Conservation (phyloP, 805 yeast genomes). For the Lipomyces chichibuensis region DNA sequence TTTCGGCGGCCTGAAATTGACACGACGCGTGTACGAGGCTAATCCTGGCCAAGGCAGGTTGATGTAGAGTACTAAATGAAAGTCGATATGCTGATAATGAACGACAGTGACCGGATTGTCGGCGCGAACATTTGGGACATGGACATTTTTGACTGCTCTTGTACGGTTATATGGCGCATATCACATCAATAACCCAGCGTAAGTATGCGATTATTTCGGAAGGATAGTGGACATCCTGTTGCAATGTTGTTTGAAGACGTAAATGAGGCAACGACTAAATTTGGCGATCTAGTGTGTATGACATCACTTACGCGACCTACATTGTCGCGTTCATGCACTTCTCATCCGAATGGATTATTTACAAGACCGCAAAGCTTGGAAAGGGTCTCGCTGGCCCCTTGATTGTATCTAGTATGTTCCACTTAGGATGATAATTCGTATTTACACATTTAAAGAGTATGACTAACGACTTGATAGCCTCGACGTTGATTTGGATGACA, state of each 20-base stretch:
- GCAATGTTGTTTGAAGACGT: neutral
- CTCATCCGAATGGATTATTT: conserved; percentile 77
- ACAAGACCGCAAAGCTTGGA: conserved; percentile 78
- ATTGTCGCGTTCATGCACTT: conserved; percentile 84
- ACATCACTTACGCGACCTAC: conserved; percentile 78
- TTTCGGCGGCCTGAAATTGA: conserved; percentile 68
- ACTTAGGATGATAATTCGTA: neutral
- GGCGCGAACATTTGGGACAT: conserved; percentile 98
- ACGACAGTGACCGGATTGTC: conserved; percentile 56
- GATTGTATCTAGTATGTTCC: conserved; percentile 52
- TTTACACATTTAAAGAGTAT: neutral
- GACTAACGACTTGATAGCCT: conserved; percentile 46
- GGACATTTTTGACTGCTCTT: conserved; percentile 88
- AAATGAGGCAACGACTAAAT: neutral
- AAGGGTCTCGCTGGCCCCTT: conserved; percentile 90
- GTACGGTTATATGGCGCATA: conserved; percentile 88
- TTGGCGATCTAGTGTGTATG: conserved; percentile 55
- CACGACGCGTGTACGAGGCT: conserved; percentile 75
- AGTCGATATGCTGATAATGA: neutral
- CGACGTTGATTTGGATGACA: conserved; percentile 73
- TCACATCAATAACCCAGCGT: conserved; percentile 63
- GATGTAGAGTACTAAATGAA: neutral
- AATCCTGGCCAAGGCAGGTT: conserved; percentile 59
- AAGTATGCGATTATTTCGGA: conserved; percentile 16
- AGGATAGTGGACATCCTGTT: neutral